Evolutionary conservation across 371 early-diverging fungal species (phyloP).

Genomic region (Actinomucor elegans): DNA sequence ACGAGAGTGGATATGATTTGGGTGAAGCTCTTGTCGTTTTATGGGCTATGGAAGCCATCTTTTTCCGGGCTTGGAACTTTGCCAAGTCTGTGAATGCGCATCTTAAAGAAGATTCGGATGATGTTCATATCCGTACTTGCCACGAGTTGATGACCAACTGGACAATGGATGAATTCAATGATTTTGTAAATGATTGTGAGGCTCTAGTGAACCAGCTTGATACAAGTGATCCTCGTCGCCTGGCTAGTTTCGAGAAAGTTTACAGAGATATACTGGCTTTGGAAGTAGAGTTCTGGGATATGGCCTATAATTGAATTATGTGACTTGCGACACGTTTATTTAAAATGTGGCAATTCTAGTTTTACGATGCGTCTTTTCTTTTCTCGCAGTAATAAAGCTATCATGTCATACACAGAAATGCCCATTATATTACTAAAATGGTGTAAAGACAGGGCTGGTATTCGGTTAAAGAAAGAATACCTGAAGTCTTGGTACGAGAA

Average conservation of each 20-base stretch:
- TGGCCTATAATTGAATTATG: conserved; percentile 24
- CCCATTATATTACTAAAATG: conserved; percentile 17
- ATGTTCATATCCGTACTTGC: conserved; percentile 15
- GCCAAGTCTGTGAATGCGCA: conserved; percentile 7
- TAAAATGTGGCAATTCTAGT: too few species aligned
- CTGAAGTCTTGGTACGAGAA: conserved; percentile 17
- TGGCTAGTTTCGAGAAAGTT: conserved; percentile 20
- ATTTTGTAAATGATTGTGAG: conserved; percentile 23
- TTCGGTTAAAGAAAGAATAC: conserved; percentile 24
- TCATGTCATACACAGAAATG: conserved; percentile 13
- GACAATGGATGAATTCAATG: conserved; percentile 20
- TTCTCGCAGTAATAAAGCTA: not conserved
- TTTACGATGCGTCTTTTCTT: not conserved
- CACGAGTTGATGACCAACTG: conserved; percentile 23
- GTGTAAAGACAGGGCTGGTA: conserved; percentile 23
- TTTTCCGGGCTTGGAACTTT: conserved; percentile 21
- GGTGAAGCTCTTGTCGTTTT: conserved; percentile 26
- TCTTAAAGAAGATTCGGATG: not conserved
- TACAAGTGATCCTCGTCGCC: conserved; percentile 7
- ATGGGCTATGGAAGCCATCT: conserved; percentile 31
- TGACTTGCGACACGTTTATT: too few species aligned
- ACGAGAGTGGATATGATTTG: conserved; percentile 22
- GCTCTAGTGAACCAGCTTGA: conserved; percentile 13
- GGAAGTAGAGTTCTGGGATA: conserved; percentile 27
- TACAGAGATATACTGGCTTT: conserved; percentile 19